phyloP scores from a whole-genome alignment of 148 eudicot genomes.

The Heliosperma pusillum region DNA sequence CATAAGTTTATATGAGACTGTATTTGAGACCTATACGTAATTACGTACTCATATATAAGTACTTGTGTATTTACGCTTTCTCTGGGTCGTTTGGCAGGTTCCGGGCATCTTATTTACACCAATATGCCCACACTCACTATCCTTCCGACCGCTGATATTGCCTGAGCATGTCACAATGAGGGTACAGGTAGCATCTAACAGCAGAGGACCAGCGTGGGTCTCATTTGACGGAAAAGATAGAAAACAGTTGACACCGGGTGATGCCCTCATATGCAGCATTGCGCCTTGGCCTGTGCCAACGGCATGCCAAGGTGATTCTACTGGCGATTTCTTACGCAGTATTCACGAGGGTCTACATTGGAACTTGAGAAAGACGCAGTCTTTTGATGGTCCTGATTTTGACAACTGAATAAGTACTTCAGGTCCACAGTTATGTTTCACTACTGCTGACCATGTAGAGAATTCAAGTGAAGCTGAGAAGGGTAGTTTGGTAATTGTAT shows the following conservation, averaged over 20 bases:
- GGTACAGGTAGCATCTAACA: constrained; percentile 67
- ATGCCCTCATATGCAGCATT: constrained; percentile 91
- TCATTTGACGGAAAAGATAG: constrained; percentile 76
- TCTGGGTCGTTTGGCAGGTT: constrained; percentile 42
- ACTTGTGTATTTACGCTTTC: no score
- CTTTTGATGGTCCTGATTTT: constrained; percentile 61
- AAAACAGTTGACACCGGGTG: constrained; percentile 60
- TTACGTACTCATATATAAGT: no score
- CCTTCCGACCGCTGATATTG: constrained; percentile 74
- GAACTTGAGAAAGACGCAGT: constrained; percentile 89
- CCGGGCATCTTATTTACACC: constrained; percentile 85
- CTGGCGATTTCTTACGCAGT: constrained; percentile 76
- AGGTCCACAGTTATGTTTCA: background rate
- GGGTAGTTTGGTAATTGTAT: background rate
- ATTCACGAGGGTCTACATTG: constrained; percentile 93
- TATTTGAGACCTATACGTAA: constrained; percentile 28
- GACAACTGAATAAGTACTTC: background rate
- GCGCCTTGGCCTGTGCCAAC: constrained; percentile 97
- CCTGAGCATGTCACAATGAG: constrained; percentile 66
- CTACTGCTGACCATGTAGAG: background rate
- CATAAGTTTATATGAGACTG: no score
- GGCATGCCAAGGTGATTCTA: constrained; percentile 77
- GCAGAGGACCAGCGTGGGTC: constrained; percentile 71
- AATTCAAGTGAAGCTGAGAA: background rate
- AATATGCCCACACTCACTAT: constrained; percentile 72